These are phyloP conservation scores for Starmerella stellata DNA, from an alignment of 805 yeast genomes.

Conservation along the genomic window DNA sequence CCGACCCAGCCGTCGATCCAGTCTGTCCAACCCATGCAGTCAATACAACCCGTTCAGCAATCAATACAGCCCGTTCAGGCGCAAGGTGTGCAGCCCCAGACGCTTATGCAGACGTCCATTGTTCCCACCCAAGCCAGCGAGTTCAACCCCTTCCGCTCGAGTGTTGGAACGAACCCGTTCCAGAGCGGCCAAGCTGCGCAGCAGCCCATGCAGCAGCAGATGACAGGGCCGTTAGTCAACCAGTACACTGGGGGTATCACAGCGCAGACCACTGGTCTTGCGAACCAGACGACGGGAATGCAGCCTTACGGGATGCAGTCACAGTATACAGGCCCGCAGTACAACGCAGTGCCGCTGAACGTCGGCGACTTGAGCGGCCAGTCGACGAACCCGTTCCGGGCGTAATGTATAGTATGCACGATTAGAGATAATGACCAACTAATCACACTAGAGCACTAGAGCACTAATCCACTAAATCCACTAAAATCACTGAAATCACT, in stretches of 20 bases:
- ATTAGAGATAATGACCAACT: too few relatives aligned
- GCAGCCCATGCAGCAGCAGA: neutral
- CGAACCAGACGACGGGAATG: neutral
- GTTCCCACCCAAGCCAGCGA: neutral
- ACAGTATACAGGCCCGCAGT: neutral
- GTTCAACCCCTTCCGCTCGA: neutral
- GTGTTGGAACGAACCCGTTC: neutral
- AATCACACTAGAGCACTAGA: too few relatives aligned
- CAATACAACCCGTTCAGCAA: slow-evolving; percentile 3
- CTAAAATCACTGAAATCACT: too few relatives aligned
- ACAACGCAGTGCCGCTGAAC: slow-evolving; percentile 1
- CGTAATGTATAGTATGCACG: neutral
- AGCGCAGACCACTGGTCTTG: neutral
- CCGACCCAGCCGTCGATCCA: slow-evolving; percentile 1
- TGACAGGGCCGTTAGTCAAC: neutral
- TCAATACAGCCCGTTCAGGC: slow-evolving; percentile 2
- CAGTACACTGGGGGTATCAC: neutral
- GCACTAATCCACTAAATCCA: too few relatives aligned
- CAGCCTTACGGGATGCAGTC: slow-evolving; percentile 4
- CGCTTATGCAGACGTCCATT: neutral
- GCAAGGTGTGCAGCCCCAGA: neutral
- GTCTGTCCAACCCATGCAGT: neutral
- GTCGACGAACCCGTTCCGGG: slow-evolving; percentile 17
- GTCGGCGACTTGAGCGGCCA: slow-evolving; percentile 11
- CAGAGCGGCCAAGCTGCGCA: neutral